phyloP scores from a whole-genome alignment of 2,329 filamentous ascomycete genomes.

The Colletotrichum lentis region DNA sequence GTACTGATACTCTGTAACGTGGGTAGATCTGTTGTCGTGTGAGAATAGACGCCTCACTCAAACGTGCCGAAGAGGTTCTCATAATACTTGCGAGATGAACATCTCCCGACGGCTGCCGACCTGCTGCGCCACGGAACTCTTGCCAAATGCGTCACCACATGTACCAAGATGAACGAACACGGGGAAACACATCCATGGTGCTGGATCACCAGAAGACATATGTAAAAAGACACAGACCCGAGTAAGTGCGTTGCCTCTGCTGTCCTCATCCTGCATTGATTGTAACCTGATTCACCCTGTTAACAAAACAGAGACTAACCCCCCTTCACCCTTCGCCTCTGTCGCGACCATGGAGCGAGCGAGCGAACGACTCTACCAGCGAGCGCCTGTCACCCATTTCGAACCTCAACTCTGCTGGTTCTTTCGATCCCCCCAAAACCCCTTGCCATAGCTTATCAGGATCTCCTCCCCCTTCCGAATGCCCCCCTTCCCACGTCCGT shows the following conservation, averaged over 20 bases:
- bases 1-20: too few relatives aligned
- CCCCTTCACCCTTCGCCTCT: too few relatives aligned
- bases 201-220: not conserved
- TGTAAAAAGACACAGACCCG: not conserved
- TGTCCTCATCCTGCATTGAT: too few relatives aligned
- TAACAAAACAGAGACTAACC: too few relatives aligned
- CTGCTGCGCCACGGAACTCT: not conserved
- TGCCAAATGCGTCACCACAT: not conserved
- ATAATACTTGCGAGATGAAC: not conserved
- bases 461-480: constrained; percentile 70
- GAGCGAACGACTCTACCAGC: not conserved
- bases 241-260: too few relatives aligned
- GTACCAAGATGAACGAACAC: not conserved
- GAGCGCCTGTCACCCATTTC: too few relatives aligned
- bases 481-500: constrained; percentile 46
- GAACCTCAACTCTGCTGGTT: not conserved
- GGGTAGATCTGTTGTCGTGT: too few relatives aligned
- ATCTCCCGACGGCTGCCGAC: not conserved
- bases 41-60: not conserved
- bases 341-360: too few relatives aligned
- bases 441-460: constrained; percentile 72
- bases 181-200: not conserved
- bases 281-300: too few relatives aligned
- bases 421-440: constrained; percentile 62
- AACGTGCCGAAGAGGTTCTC: not conserved